These are phyloP conservation scores for Spathaspora sp. DNA, from an alignment of 1,139 yeast species.

Conservation along the genomic window DNA sequence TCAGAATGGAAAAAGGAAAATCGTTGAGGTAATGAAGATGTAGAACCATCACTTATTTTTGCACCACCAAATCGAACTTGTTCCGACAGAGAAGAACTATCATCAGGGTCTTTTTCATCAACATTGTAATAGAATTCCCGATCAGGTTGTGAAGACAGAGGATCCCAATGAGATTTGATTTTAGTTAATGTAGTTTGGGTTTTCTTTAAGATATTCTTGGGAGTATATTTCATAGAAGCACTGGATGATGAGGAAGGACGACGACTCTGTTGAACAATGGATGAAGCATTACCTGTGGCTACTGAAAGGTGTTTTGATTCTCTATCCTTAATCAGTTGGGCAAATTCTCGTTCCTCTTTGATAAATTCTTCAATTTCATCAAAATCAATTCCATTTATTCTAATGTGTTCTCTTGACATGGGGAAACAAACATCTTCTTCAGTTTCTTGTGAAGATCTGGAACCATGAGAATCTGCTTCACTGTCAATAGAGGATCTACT, in stretches of 20 bases:
- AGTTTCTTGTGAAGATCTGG: slow-evolving; percentile 76
- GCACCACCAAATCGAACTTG: slow-evolving; percentile 38
- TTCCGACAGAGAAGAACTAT: slow-evolving; percentile 26
- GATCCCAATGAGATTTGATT: slow-evolving; percentile 5
- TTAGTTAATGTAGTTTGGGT: slow-evolving; percentile 15
- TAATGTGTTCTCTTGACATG: slow-evolving; percentile 70
- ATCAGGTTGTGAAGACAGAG: slow-evolving; percentile 5
- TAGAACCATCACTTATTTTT: slow-evolving; percentile 23
- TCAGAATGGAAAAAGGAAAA: slow-evolving; percentile 81
- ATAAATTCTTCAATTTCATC: slow-evolving; percentile 78
- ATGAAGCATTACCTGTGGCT: slow-evolving; percentile 27
- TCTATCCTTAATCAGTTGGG: slow-evolving; percentile 24
- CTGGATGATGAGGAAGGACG: neutral
- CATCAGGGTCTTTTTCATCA: slow-evolving; percentile 13
- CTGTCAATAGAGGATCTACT: slow-evolving; percentile 49
- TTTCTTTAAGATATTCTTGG: slow-evolving; percentile 33
- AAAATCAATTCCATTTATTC: slow-evolving; percentile 74
- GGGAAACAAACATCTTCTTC: slow-evolving; percentile 99
- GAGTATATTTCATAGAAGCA: slow-evolving; percentile 68
- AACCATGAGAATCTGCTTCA: slow-evolving; percentile 70
- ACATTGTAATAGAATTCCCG: slow-evolving; percentile 7
- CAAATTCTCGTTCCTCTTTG: slow-evolving; percentile 46
- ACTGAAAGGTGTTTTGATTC: slow-evolving; percentile 15
- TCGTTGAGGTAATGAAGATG: slow-evolving; percentile 51
- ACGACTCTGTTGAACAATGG: neutral